Base-by-base conservation (phyloP, 768 basidiomycete species). In the Collybia mongolica region DNA sequence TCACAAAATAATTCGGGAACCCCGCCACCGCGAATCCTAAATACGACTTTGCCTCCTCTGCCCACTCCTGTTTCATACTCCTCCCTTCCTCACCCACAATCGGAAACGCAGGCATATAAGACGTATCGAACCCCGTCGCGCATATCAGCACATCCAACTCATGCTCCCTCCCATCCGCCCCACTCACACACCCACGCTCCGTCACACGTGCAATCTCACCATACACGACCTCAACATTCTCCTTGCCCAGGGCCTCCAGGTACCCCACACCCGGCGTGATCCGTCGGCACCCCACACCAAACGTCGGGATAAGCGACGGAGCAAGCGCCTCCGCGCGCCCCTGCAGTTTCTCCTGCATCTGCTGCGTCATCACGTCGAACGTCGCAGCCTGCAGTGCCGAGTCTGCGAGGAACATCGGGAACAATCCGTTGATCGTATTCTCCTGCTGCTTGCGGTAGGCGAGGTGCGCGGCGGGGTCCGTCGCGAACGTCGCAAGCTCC, bases 391-490 rank as follows among this genome's bases (percentile, higher is more conserved):
- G 77, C 41, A 65, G 56, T 0, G 56, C 59, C 2, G 65, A 69
- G n/a, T 67, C 66, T 14, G 60, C 56, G 14, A 75, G 55, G 18
- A 63, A 62, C 46, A 70, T 50, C 0, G 53, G 41, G 47, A 60
- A 65, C 15, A 72, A 17, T 17, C 64, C 62, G 51, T 75, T 80
- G n/a, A 75, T 60, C 2, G 61, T 60, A 0, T 49, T 54, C 51
- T 81, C 76, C 3, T 79, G 51, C 23, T 58, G 60, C 29, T 73
- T 74, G 11, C 76, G 64, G 59, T 81, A 77, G 41, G 65, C 58
- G 38, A 72, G 63, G 51, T 71, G 75, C 39, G 69, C 73, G 36
- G 55, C 60, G 0, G 71, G 67, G 47, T 79, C 65, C 5, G 54
- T 54, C 19, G 63, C 64, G 56, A 81, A 75, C 8, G 55, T 54